Evolutionary conservation across 345 rosid species (phyloP).

Genomic region (Hirschfeldia incana): DNA sequence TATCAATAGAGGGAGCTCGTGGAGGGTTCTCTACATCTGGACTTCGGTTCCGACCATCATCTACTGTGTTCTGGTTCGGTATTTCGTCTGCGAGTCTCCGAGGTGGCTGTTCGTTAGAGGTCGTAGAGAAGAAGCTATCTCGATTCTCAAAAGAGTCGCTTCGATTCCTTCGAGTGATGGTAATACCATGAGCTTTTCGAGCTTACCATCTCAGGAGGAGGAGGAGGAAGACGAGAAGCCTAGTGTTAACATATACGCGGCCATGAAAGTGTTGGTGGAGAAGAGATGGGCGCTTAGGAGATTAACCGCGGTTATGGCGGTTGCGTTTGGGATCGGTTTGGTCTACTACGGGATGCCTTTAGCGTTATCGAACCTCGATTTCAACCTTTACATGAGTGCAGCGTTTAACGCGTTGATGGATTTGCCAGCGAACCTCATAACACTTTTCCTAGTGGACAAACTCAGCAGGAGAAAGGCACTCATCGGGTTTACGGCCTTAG

Average conservation of each 20-base stretch:
- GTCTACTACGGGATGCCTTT: conserved; percentile 80
- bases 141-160: conserved; percentile 50
- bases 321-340: conserved; percentile 63
- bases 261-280: conserved; percentile 46
- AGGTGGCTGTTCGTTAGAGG: conserved; percentile 59
- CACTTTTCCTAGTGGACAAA: conserved; percentile 46
- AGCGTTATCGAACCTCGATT: conserved; percentile 49
- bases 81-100: conserved; percentile 53
- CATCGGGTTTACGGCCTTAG: conserved; percentile 42
- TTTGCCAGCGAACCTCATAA: conserved; percentile 55
- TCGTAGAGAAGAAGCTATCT: conserved; percentile 55
- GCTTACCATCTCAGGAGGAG: conserved; percentile 30
- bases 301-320: conserved; percentile 40
- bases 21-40: conserved; percentile 53
- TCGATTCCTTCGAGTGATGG: neutral
- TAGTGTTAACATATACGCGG: conserved; percentile 45
- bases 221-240: conserved; percentile 37
- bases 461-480: conserved; percentile 49
- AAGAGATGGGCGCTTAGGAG: conserved; percentile 58
- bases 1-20: conserved; percentile 41
- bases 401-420: conserved; percentile 65
- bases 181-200: conserved; percentile 39
- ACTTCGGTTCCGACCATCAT: conserved; percentile 49
- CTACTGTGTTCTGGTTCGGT: conserved; percentile 37
- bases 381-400: conserved; percentile 63